These are phyloP conservation scores for Megacollybia platyphylla DNA, from an alignment of 1,284 basidiomycete genomes.

Conservation along the genomic window DNA sequence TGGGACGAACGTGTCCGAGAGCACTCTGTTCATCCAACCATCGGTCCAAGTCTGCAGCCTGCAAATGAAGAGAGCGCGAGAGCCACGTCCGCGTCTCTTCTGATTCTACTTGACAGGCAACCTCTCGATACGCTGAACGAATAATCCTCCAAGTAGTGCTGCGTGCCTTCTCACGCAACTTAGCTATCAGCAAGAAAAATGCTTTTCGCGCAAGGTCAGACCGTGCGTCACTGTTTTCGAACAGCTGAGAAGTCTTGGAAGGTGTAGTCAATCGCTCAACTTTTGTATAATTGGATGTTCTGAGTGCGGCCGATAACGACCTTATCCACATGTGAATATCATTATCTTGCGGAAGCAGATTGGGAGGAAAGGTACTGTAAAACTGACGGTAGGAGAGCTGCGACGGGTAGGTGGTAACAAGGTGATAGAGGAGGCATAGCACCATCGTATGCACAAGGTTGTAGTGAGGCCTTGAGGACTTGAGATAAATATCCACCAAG, in stretches of 20 bases:
- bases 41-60: slow-evolving; percentile 18
- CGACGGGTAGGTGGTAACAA: slow-evolving; percentile 45
- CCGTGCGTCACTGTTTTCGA: neutral
- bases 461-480: slow-evolving; percentile 12
- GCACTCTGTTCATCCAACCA: slow-evolving; percentile 36
- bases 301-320: slow-evolving; percentile 29
- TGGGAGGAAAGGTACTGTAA: slow-evolving; percentile 23
- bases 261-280: slow-evolving; percentile 30
- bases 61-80: slow-evolving; percentile 28
- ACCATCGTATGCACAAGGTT: slow-evolving; percentile 21
- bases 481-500: slow-evolving; percentile 37
- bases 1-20: slow-evolving; percentile 34
- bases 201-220: slow-evolving; percentile 25
- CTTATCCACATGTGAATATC: slow-evolving; percentile 31
- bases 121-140: slow-evolving; percentile 50
- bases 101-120: slow-evolving; percentile 26
- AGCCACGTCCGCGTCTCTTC: slow-evolving; percentile 37
- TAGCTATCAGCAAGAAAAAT: slow-evolving; percentile 27
- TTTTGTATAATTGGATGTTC: slow-evolving; percentile 36
- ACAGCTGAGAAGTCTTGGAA: slow-evolving; percentile 11
- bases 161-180: slow-evolving; percentile 34
- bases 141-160: slow-evolving; percentile 47
- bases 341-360: slow-evolving; percentile 20
- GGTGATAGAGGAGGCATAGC: slow-evolving; percentile 39
- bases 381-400: slow-evolving; percentile 40